Evolutionary conservation across 1,284 basidiomycete genomes (phyloP).

Genomic region (Psilocybe mexicana): DNA sequence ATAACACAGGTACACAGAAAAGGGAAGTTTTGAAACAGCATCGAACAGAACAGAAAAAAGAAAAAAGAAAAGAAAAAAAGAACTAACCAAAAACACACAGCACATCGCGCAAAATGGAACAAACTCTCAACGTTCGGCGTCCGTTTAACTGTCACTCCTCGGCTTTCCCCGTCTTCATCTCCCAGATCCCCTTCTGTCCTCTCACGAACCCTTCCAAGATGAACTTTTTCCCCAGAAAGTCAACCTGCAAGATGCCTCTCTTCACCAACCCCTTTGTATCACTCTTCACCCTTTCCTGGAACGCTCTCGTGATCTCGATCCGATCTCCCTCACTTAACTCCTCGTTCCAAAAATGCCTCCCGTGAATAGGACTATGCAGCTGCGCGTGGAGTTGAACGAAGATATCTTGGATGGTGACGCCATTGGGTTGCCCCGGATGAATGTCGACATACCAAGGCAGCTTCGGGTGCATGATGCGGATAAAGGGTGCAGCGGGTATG

Average conservation of each 20-base stretch:
- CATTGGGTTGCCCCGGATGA: slow-evolving; percentile 43
- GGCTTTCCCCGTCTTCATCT: slow-evolving; percentile 39
- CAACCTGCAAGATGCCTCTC: slow-evolving; percentile 39
- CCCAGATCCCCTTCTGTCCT: slow-evolving; percentile 43
- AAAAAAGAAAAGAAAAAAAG: background rate
- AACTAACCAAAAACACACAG: background rate
- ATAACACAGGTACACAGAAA: no score
- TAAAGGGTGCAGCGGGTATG: slow-evolving; percentile 42
- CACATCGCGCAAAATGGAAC: no score
- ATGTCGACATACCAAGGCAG: slow-evolving; percentile 64
- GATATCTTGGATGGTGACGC: slow-evolving; percentile 56
- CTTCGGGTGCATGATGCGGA: slow-evolving; percentile 51
- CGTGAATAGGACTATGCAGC: slow-evolving; percentile 28
- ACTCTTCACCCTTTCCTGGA: slow-evolving; percentile 22
- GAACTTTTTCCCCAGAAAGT: slow-evolving; percentile 42
- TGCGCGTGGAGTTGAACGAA: slow-evolving; percentile 36
- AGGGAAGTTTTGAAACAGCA: no score
- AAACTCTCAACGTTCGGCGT: background rate
- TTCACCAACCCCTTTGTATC: slow-evolving; percentile 9
- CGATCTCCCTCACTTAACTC: slow-evolving; percentile 31
- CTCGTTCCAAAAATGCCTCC: slow-evolving; percentile 37
- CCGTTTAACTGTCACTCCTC: background rate
- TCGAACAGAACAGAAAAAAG: background rate
- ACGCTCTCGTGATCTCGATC: slow-evolving; percentile 28
- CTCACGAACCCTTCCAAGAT: slow-evolving; percentile 41